Base-by-base conservation (phyloP, 2,329 filamentous ascomycete species). In the Triangularia setosa region DNA sequence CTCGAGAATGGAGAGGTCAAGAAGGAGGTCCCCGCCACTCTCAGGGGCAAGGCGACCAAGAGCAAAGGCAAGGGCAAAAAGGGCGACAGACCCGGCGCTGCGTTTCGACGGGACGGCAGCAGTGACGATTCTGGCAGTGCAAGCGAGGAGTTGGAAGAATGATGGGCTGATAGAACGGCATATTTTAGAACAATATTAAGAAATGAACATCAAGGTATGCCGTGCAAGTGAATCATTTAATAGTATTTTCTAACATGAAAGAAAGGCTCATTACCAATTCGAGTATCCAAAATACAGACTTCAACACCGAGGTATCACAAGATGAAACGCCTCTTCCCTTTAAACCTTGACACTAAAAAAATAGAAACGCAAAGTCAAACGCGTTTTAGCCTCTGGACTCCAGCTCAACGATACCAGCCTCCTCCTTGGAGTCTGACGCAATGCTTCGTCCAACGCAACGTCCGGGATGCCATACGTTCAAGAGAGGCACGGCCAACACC, bases 1-100 rank as follows among this genome's bases (percentile, higher is more conserved):
- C 79, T 76, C 65, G 78, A 81, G 71, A 72, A 79, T 62, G 79
- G 79, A 9, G 72, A 77, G 69, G 75, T 79, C 21, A 74, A 74
- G 55, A 79, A 79, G 69, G 79, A 81, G 67, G 73, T 81, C 1
- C 79, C 79, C 0, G 73, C 77, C 21, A 76, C 71, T 23, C 68
- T 80, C 24, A 80, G 79, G 72, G 75, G 73, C 30, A 79, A 75
- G 69, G 76, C 74, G 8, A 28, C 40, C 18, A 60, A 52, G 67
- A 75, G 77, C 56, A 79, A 79, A 71, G 77, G 74, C 14, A 70
- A 73, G 65, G 77, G 74, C 11, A 70, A 73, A 65, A 72, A 67
- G 62, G 64, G 52, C n/a, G 60, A 60, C 55, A 57, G 59, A 14
- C n/a, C 35, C 35, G 16, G 35, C n/a, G 53, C 18, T 9, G 16